Base-by-base conservation (phyloP, 2,329 filamentous ascomycete genomes). In the Cercospora sojina region DNA sequence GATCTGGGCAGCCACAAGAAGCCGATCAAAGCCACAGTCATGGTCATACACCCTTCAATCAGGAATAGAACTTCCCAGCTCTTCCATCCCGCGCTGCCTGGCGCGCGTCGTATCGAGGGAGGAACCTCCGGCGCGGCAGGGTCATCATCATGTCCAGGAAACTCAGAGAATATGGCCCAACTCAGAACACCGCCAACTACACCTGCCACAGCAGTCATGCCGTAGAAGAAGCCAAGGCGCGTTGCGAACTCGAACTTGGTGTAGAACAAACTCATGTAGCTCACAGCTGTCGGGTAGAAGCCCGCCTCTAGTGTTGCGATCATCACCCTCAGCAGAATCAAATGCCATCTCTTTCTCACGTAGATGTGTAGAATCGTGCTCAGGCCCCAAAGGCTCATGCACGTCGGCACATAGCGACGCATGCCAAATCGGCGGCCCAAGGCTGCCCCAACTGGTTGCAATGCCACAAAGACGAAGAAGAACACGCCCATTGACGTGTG, bases 201-300 rank as follows among this genome's bases (percentile, higher is more conserved):
- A 6, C 83, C 84, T 3, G 85, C 84, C 7, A 87, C 79, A 1
- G 84, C 84, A 64, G 83, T 84, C 73, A 86, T 84, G 7, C 85
- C 84, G 69, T 86, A 87, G 72, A 87, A 87, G 47, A 86, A 75
- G 3, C 80, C 84, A 18, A 87, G 74, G 1, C 85, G 80, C 16
- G 80, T 79, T 3, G 81, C 85, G 66, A 87, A 86, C 69, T 87
- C 85, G 74, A 82, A 87, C 53, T 83, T 81, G 4, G 84, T 85
- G 71, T 87, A 87, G 74, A 87, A 87, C 60, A 85, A 77, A 18
- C 84, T 84, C 29, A 88, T 79, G 69, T 87, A 88, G n/a, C 82
- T 81, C 16, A 87, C 84, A 2, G 84, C 83, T 0, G 85, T 85
- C 3, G 86, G 84, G 69, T 87, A 88, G 72, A 88, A 87, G 3